A percentile compares a stretch with the other conserved stretches of the same genome.
Conservation (phyloP, 2,329 filamentous ascomycete species). For the Curvularia spicifera region DNA sequence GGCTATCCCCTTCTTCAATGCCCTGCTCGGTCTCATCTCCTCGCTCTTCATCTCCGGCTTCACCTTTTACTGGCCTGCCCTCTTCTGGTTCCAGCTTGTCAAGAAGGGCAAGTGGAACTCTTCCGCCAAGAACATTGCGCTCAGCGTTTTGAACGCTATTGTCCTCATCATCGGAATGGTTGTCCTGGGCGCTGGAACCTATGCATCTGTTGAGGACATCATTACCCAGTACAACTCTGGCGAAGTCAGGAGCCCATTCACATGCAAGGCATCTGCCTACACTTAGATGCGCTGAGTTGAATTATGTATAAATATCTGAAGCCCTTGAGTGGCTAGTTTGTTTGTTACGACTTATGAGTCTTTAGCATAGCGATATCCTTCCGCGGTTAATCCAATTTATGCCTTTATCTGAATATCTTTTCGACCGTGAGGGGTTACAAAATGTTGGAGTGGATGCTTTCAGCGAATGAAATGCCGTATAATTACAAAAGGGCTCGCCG, state of each 20-base stretch:
- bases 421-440: not conserved
- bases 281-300: constrained; percentile 18
- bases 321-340: constrained; percentile 1
- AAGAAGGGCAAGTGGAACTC: constrained; percentile 54
- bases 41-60: constrained; percentile 73
- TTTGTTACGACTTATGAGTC: constrained; percentile 12
- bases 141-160: constrained; percentile 37
- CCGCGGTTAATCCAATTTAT: not conserved
- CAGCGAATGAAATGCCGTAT: too few relatives aligned
- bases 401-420: not conserved
- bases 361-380: constrained; percentile 9
- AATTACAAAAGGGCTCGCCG: not conserved
- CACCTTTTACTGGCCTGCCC: constrained; percentile 56
- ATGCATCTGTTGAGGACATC: constrained; percentile 55
- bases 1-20: constrained; percentile 73
- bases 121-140: constrained; percentile 40
- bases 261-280: constrained; percentile 46
- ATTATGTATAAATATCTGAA: constrained; percentile 14
- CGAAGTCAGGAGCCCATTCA: constrained; percentile 51
- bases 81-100: constrained; percentile 50
- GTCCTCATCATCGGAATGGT: constrained; percentile 42
- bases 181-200: constrained; percentile 51
- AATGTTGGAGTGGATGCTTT: not conserved
- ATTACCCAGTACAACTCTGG: constrained; percentile 49
- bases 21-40: constrained; percentile 68